phyloP scores from a whole-genome alignment of 805 yeast species.

The Starmerella etchellsii region DNA sequence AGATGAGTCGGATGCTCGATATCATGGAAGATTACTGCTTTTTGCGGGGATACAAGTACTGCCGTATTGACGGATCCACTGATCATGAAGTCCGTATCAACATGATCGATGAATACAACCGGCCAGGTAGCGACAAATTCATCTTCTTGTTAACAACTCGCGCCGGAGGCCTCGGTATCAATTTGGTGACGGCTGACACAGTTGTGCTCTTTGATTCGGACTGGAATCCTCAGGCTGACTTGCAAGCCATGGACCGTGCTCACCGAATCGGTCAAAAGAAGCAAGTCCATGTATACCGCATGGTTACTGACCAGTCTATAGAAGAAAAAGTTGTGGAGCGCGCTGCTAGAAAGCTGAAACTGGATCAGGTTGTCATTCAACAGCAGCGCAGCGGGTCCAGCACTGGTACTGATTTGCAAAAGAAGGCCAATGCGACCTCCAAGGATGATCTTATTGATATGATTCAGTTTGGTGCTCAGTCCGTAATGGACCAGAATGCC shows the following conservation, averaged over 20 bases:
- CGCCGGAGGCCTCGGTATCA: conserved; percentile 95
- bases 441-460: conserved; percentile 81
- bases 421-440: conserved; percentile 28
- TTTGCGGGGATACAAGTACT: conserved; percentile 70
- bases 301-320: conserved; percentile 89
- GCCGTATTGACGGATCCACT: conserved; percentile 89
- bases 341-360: conserved; percentile 83
- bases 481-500: conserved; percentile 50
- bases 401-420: conserved; percentile 33
- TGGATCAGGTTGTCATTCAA: conserved; percentile 91
- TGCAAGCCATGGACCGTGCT: conserved; percentile 97
- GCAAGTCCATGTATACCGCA: conserved; percentile 83
- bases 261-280: conserved; percentile 95
- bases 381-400: conserved; percentile 36
- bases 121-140: conserved; percentile 69
- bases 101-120: conserved; percentile 86
- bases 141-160: conserved; percentile 79
- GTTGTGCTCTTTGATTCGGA: conserved; percentile 84
- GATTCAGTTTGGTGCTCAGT: conserved; percentile 95
- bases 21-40: conserved; percentile 85
- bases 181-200: conserved; percentile 80
- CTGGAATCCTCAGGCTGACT: conserved; percentile 97
- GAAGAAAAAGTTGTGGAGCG: conserved; percentile 93
- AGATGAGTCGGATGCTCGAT: conserved; percentile 82
- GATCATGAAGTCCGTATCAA: conserved; percentile 83